Evolutionary conservation across 768 basidiomycete genomes (phyloP), one percentile per base, ranked within the genome.

Genomic region (Fomitopsis serialis): DNA sequence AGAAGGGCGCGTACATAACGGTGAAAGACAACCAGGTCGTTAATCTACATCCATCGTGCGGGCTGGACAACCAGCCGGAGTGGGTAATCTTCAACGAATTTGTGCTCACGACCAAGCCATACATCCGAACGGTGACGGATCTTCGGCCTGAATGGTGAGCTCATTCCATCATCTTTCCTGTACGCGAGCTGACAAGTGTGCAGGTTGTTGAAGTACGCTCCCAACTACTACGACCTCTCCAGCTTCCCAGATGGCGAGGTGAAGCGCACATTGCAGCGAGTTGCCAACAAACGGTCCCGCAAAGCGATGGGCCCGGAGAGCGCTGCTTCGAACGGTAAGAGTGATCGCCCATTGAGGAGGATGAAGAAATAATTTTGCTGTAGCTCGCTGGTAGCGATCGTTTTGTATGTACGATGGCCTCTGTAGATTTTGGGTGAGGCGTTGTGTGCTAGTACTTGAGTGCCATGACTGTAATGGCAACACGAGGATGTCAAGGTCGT

Each of bases 71-170:
- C 11, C 85, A 86, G 54, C 94, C 94, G 2, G 92, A 94, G 61
- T 95, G 92, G 93, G 91, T 95, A 2, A 66, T 91, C 9, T 94
- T 89, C 75, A 92, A 95, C 63, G 94, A 96, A 70, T 99, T 98
- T 61, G 92, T 98, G 11, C 71, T 98, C 59, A 98, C 95, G 7
- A 90, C 91, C 6, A 72, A 85, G 45, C 85, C 80, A 55, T 98
- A 88, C 64, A 94, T 99, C 64, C 84, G 97, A 25, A 96, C 91
- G 0, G 92, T 96, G 19, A 85, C 94, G 0, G 92, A 93, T 50
- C 79, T 96, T 52, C 76, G 79, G 63, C 78, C 87, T 2, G 93
- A 96, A 63, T 98, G 97, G 93, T 91, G 64, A 42, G 27, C 9
- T 52, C 13, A 22, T 1, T 21, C 25, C 34, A 44, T 7, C 57